phyloP scores from a whole-genome alignment of 2,329 filamentous ascomycete genomes.

The Apiospora saccharicola region DNA sequence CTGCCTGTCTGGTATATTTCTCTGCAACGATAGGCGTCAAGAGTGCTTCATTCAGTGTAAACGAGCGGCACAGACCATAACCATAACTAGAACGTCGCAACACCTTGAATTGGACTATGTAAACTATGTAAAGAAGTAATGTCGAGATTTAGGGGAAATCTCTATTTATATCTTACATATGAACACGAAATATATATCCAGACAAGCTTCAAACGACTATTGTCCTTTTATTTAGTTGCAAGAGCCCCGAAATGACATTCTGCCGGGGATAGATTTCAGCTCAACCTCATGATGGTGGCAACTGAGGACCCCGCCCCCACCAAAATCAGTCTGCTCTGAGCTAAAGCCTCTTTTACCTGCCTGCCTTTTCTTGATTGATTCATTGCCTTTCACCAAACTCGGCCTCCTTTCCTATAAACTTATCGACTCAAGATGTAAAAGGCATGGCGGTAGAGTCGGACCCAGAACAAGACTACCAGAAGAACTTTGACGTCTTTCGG shows the following conservation, averaged over 20 bases:
- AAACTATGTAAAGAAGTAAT: neutral
- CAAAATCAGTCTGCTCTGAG: neutral
- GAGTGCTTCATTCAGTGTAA: neutral
- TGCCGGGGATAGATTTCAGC: neutral
- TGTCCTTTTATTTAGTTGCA: neutral
- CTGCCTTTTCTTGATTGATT: neutral
- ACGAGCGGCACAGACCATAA: neutral
- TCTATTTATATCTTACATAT: neutral
- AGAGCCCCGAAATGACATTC: neutral
- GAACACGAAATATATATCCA: neutral
- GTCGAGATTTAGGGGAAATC: neutral
- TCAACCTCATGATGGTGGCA: neutral
- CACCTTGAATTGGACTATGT: neutral
- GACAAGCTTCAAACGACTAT: neutral
- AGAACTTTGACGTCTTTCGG: constrained; percentile 73
- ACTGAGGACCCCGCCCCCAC: neutral
- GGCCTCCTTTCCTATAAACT: neutral
- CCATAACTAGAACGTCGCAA: neutral
- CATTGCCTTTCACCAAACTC: too few species aligned
- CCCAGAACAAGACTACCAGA: constrained; percentile 31
- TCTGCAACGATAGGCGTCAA: neutral
- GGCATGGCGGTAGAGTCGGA: neutral
- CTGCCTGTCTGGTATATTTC: neutral
- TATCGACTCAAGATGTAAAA: neutral
- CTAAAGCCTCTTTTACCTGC: too few species aligned